Evolutionary conservation across 257 asterid species (phyloP), one percentile per base, ranked within the genome.

Genomic region (Plantago elongata): DNA sequence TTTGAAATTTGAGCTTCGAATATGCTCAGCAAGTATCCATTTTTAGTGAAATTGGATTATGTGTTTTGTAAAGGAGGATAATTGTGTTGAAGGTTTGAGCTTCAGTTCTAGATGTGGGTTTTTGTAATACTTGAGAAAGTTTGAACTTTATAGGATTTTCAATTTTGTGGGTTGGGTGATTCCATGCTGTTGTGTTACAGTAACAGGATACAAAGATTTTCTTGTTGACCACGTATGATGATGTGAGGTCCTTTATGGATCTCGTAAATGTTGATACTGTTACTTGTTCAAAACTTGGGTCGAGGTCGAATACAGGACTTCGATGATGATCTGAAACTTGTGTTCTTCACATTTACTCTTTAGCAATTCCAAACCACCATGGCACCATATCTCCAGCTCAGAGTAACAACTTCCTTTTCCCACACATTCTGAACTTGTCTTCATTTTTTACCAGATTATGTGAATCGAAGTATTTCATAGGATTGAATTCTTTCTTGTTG

Each of bases 161-260:
- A n/a, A n/a, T n/a, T 48, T 66, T 57, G 27, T 72, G 61, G 62
- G 44, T 57, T 38, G 18, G 37, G 44, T 46, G 57, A 17, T 46
- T 61, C 47, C 27, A 27, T 0, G 38, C 45, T 60, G 18, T 40
- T 30, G 61, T 50, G 17, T 69, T 47, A 54, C 18, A 22, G 27
- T 22, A 22, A 22, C 27, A 22, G 27, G 27, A 1, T 22, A 2
- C 27, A 22, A 22, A 22, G 1, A 22, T 22, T 22, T 22, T 22
- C 27, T 1, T 22, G 27, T 22, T 22, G 27, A 22, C 27, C 2
- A 22, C 27, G 2, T 69, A 38, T 9, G 42, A 43, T 60, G 45
- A 70, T 40, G 42, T 44, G 64, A 43, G 11, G 27, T 38, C n/a
- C 45, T 22, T 37, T 42, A 37, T 42, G 37, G 30, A 37, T 42